phyloP scores from a whole-genome alignment of 192 early-diverging fungal species.

The Coemansia asiatica region DNA sequence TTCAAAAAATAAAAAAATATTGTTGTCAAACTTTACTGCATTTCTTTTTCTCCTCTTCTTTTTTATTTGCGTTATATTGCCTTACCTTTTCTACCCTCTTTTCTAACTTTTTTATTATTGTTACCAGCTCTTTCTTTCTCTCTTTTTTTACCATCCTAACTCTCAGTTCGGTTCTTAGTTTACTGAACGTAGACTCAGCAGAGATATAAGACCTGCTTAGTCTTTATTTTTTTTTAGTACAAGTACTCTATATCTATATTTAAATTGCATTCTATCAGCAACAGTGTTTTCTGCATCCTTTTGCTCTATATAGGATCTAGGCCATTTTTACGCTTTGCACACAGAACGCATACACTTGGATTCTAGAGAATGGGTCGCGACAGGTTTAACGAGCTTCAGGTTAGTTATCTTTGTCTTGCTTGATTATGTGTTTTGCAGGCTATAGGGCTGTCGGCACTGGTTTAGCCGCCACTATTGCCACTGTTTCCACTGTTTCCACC shows the following conservation, averaged over 20 bases:
- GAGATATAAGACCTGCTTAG: not conserved
- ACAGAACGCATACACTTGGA: not conserved
- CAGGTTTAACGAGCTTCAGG: conserved; percentile 53
- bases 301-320: not conserved
- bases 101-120: not conserved
- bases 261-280: not conserved
- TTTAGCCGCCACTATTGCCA: no score
- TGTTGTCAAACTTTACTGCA: not conserved
- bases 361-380: conserved; percentile 43
- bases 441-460: not conserved
- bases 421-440: no score
- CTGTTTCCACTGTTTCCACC: no score
- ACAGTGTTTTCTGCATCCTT: not conserved
- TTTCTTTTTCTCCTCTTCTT: not conserved
- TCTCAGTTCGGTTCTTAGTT: not conserved
- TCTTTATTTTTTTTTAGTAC: not conserved
- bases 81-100: not conserved
- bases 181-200: not conserved
- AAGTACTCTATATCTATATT: not conserved
- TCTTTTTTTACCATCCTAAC: no score
- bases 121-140: not conserved
- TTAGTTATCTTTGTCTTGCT: conserved; percentile 12
- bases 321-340: not conserved
- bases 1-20: not conserved
- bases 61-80: conserved; percentile 8